phyloP scores from a whole-genome alignment of 225 moss, liverwort and hornwort genomes.

The Marchantia paleacea region DNA sequence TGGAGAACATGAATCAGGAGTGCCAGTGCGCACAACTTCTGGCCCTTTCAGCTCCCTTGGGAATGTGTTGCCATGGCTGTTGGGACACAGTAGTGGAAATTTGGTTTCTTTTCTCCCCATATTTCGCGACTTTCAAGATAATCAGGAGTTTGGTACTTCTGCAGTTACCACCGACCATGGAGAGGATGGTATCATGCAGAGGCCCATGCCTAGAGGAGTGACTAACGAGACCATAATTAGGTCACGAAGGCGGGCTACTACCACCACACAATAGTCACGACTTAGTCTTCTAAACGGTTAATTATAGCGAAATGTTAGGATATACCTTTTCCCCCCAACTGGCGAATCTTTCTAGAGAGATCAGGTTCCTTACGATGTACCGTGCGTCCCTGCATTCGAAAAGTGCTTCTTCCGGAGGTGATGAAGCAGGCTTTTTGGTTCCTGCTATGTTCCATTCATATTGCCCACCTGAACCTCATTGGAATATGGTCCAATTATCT shows the following conservation, averaged over 20 bases:
- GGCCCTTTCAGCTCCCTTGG: constrained; percentile 58
- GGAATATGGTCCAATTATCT: constrained; percentile 6
- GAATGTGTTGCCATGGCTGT: constrained; percentile 71
- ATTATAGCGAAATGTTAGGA: not conserved
- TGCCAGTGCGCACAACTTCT: constrained; percentile 36
- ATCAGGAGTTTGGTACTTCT: constrained; percentile 29
- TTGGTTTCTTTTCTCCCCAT: constrained; percentile 65
- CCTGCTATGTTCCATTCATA: constrained; percentile 11
- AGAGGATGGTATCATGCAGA: constrained; percentile 20
- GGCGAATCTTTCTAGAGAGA: not conserved
- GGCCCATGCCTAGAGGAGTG: constrained; percentile 20
- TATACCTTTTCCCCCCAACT: not conserved
- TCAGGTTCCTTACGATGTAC: not conserved
- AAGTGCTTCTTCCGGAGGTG: not conserved
- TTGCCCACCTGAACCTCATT: constrained; percentile 1
- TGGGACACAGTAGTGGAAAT: constrained; percentile 50
- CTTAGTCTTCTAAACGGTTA: not conserved
- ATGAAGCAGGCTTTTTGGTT: constrained; percentile 13
- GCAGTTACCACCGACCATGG: constrained; percentile 33
- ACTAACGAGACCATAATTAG: constrained; percentile 20
- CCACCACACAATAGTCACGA: constrained; percentile 12
- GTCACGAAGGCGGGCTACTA: constrained; percentile 28
- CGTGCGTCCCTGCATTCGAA: not conserved
- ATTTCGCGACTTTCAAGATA: constrained; percentile 55
- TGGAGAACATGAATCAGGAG: constrained; percentile 24